Evolutionary conservation across 2,329 filamentous ascomycete species (phyloP).

Genomic region (Tympanopsis confertula): DNA sequence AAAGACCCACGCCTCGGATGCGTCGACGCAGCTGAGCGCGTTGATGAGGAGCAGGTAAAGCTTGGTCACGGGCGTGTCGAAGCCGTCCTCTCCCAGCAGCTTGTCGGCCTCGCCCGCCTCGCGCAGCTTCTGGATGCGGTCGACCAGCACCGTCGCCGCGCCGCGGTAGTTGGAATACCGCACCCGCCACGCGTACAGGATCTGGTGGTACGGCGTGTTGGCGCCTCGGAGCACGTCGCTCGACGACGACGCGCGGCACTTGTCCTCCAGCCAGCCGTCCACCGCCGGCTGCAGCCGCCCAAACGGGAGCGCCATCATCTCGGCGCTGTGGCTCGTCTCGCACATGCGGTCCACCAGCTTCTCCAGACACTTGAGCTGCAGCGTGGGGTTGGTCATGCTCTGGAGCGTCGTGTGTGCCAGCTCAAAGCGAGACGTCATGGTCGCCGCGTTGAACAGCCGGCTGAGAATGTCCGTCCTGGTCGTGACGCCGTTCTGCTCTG

Average conservation of each 20-base stretch:
- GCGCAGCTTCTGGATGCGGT: conserved; percentile 51
- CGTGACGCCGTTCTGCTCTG: conserved; percentile 18
- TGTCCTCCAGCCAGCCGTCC: conserved; percentile 64
- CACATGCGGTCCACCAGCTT: conserved; percentile 62
- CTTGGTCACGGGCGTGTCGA: conserved; percentile 55
- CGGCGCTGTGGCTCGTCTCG: conserved; percentile 49
- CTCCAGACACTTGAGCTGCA: conserved; percentile 63
- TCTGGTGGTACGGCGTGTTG: conserved; percentile 72
- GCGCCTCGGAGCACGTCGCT: too few species aligned
- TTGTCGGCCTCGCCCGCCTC: conserved; percentile 46
- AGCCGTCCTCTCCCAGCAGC: conserved; percentile 38
- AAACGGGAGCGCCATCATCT: conserved; percentile 68
- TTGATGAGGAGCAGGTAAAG: conserved; percentile 91
- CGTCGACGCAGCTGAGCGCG: conserved; percentile 73
- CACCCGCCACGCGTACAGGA: conserved; percentile 85
- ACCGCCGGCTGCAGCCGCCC: conserved; percentile 66
- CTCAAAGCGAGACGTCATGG: conserved; percentile 70
- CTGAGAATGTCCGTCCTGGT: conserved; percentile 64
- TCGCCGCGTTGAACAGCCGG: conserved; percentile 71
- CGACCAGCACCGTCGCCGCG: conserved; percentile 49
- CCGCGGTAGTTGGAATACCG: conserved; percentile 78
- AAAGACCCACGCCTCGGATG: conserved; percentile 72
- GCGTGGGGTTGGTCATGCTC: conserved; percentile 57
- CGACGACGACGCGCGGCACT: conserved; percentile 53
- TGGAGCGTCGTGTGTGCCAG: conserved; percentile 71